Evolutionary conservation across 331 rosid genomes (phyloP), one percentile per base, ranked within the genome.

Genomic region (Malus hybrid): DNA sequence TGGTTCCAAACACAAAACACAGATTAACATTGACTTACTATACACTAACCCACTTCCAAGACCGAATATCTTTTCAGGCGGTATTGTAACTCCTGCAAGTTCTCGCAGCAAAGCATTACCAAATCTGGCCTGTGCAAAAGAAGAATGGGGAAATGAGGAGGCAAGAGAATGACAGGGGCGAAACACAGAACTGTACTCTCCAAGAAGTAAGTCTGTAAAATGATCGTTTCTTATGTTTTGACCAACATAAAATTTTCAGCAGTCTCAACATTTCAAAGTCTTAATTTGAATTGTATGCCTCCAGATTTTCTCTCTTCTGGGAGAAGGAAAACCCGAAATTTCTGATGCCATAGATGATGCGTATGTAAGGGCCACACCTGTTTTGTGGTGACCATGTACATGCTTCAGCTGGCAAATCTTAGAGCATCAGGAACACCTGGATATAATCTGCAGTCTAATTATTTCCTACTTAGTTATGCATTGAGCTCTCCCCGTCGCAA

Each of bases 401-500:
- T 80, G 27, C 86, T 93, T 16, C 96, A 93, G 91, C 91, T 93
- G 69, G 97, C 85, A 79, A 91, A 91, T 79, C 80, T 88, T 33
- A 93, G 73, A 24, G 98, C 98, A 77, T 93, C 97, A 42, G 97
- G 70, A 74, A 91, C 97, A 55, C 97, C 93, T 31, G 98, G 98
- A 82, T 93, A 91, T 36, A 93, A 67, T 85, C 98, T 91, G 84
- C 71, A 74, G 36, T 28, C 14, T 62, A 83, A 52, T 22, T 55
- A 68, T 79, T 54, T 34, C 12, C 48, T 8, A 66, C 70, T 80
- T 65, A 70, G 70, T 46, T 70, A 74, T 42, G 36, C 67, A 18
- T 10, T 28, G 16, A 18, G 20, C 57, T 39, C 28, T 54, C 46
- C 27, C 33, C 34, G 6, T 2, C 31, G 8, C 64, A 59, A 59